Percentiles rank a stretch among this genome's conserved stretches.
phyloP scores from a whole-genome alignment of 495 filamentous ascomycete genomes.

The Baudoinia panamericana region DNA sequence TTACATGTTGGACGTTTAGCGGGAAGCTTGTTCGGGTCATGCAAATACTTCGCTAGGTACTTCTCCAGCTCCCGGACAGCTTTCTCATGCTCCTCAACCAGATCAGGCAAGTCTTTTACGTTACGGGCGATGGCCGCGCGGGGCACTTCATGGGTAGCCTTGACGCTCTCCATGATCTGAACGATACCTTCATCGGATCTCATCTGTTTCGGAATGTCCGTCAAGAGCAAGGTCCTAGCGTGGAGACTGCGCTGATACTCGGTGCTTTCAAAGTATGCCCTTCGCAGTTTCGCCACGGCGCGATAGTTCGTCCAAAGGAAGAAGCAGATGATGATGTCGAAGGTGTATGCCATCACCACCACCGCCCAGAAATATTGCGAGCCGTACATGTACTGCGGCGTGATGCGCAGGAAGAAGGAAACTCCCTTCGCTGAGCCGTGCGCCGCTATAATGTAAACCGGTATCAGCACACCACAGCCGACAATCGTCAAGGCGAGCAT shows the following conservation, averaged over 20 bases:
- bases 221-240: constrained; percentile 84
- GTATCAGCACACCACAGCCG: constrained; percentile 69
- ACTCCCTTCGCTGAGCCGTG: constrained; percentile 8
- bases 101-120: constrained; percentile 68
- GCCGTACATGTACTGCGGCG: constrained; percentile 46
- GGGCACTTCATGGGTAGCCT: constrained; percentile 61
- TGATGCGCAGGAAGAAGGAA: constrained; percentile 37
- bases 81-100: constrained; percentile 75
- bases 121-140: constrained; percentile 77
- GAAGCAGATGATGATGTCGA: constrained; percentile 59
- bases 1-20: constrained; percentile 62
- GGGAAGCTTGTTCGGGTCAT: constrained; percentile 70
- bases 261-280: constrained; percentile 68
- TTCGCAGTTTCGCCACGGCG: constrained; percentile 53
- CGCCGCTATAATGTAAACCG: constrained; percentile 56
- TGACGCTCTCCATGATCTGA: constrained; percentile 59
- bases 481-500: constrained; percentile 61
- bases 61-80: constrained; percentile 70
- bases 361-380: constrained; percentile 56
- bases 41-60: constrained; percentile 77
- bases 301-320: constrained; percentile 90
- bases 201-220: constrained; percentile 62
- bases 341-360: constrained; percentile 64
- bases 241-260: constrained; percentile 86
- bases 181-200: constrained; percentile 78